phyloP scores from a whole-genome alignment of 2,329 filamentous ascomycete species.

The Ascochyta clinopodiicola region DNA sequence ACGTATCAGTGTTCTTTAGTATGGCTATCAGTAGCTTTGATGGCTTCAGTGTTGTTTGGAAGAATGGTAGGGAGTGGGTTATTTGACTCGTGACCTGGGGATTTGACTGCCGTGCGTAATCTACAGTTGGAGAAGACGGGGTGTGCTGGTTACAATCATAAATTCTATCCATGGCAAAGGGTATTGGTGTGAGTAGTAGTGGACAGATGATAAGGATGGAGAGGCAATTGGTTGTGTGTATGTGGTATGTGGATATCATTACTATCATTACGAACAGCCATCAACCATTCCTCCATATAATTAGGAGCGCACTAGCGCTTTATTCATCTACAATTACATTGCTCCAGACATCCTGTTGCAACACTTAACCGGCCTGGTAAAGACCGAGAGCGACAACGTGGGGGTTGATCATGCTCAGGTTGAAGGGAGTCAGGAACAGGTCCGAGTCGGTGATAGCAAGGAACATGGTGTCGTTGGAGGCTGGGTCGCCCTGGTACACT shows the following conservation, averaged over 20 bases:
- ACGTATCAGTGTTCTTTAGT: too few species aligned
- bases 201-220: background rate
- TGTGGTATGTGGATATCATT: background rate
- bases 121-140: too few species aligned
- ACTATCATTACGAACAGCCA: background rate
- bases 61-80: too few species aligned
- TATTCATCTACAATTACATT: background rate
- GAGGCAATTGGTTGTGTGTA: background rate
- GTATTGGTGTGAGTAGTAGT: background rate
- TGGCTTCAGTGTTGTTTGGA: too few species aligned
- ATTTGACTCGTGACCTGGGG: too few species aligned
- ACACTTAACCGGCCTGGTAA: conserved; percentile 75
- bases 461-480: conserved; percentile 80
- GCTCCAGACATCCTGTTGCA: background rate
- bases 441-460: conserved; percentile 75
- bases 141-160: too few species aligned
- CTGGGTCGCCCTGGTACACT: conserved; percentile 71
- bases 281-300: background rate
- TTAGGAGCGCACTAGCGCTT: background rate
- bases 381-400: conserved; percentile 77
- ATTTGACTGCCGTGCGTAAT: too few species aligned
- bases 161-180: too few species aligned
- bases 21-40: too few species aligned
- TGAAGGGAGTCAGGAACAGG: conserved; percentile 75
- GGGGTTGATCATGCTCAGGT: conserved; percentile 74